Evolutionary conservation across 2,329 filamentous ascomycete genomes (phyloP), one percentile per base, ranked within the genome.

Genomic region (Bimuria novae-zelandiae): DNA sequence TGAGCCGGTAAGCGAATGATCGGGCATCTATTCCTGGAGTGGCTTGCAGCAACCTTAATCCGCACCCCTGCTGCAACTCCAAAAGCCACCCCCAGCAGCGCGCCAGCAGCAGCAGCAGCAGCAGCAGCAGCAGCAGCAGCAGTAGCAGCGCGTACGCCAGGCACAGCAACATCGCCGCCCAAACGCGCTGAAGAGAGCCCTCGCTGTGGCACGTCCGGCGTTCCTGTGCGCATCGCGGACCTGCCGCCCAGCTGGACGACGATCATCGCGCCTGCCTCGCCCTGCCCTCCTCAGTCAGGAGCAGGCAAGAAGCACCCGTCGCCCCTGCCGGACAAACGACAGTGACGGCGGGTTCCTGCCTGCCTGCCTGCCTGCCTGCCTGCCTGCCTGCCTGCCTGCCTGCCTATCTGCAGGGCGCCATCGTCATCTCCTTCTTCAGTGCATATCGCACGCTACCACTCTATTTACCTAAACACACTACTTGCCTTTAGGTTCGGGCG

Each of bases 31-130:
- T 71, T 72, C 64, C 64, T 68, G 70, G 69, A 57, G 70, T 72
- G 70, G 70, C 70, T 71, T 72, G 69, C 70, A 72, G 45, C 62
- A 70, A 66, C 65, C 64, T 71, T 68, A 71, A 70, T 65, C 54
- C 33, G 12, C 51, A 68, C 62, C 69, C 69, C 64, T 69, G 68
- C 55, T 54, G 37, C 55, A 30, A 47, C 56, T 67, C 59, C 51
- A 56, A 59, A 64, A 67, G 63, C 63, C 68, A 70, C 64, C 56
- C 46, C 60, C 46, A 56, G 30, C n/a, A n/a, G 27, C 27, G 30
- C 30, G 30, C 30, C 11, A 33, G 5, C 11, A 33, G 30, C 11
- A 12, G 11, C 11, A 33, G 30, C 30, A 33, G 11, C 5, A 33
- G 30, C 5, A 33, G 30, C 11, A 33, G 30, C 30, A 33, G 30